Percentiles rank a stretch among this genome's conserved stretches.
phyloP scores from a whole-genome alignment of 2,329 filamentous ascomycete species.

The Beauveria sp. region DNA sequence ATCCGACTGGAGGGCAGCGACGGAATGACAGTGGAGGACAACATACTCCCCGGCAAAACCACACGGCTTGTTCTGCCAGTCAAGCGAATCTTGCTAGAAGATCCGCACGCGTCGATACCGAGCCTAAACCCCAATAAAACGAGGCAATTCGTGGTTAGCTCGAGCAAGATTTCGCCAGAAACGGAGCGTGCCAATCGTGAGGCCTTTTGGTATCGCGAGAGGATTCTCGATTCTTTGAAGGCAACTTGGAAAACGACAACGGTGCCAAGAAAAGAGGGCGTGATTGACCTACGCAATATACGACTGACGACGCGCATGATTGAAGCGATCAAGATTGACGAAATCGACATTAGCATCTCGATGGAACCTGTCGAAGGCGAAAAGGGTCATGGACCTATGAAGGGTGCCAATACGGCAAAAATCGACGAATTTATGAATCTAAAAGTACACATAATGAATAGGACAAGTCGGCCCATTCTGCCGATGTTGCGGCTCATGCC shows the following conservation, averaged over 20 bases:
- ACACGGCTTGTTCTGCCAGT: slow-evolving; percentile 70
- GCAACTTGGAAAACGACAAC: slow-evolving; percentile 62
- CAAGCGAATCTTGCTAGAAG: slow-evolving; percentile 65
- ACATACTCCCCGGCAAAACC: slow-evolving; percentile 59
- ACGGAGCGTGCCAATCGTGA: slow-evolving; percentile 71
- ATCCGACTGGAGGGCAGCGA: slow-evolving; percentile 53
- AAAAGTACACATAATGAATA: slow-evolving; percentile 65
- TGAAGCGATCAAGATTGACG: slow-evolving; percentile 72
- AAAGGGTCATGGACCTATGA: neutral
- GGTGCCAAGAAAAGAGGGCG: slow-evolving; percentile 49
- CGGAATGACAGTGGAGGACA: slow-evolving; percentile 42
- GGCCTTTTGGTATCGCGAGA: slow-evolving; percentile 86
- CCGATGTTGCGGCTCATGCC: slow-evolving; percentile 72
- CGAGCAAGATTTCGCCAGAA: slow-evolving; percentile 69
- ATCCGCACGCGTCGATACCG: slow-evolving; percentile 71
- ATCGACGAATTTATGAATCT: slow-evolving; percentile 57
- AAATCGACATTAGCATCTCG: slow-evolving; percentile 60
- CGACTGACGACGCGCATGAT: slow-evolving; percentile 72
- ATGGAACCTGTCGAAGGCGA: slow-evolving; percentile 32
- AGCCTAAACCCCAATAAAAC: slow-evolving; percentile 73
- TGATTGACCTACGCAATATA: slow-evolving; percentile 69
- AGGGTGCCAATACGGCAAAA: slow-evolving; percentile 19
- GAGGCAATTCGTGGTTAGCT: slow-evolving; percentile 86
- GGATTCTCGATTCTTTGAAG: slow-evolving; percentile 61
- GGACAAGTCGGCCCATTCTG: slow-evolving; percentile 57